phyloP scores from a whole-genome alignment of 345 rosid species.

The Salix viminalis region DNA sequence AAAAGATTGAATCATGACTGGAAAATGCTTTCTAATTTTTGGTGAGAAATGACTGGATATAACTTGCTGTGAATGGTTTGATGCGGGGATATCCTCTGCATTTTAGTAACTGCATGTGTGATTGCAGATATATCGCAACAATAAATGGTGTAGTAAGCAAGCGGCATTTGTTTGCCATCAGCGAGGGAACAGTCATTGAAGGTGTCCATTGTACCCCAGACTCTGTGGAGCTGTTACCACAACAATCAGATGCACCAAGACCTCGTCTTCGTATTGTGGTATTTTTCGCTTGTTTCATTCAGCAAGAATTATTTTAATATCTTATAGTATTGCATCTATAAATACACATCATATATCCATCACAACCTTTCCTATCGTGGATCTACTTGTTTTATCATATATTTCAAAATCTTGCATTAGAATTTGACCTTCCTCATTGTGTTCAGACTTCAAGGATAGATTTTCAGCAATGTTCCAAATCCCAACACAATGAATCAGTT shows the following conservation, averaged over 20 bases:
- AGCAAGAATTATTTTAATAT: neutral
- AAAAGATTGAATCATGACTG: neutral
- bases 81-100: neutral
- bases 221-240: slow-evolving; percentile 77
- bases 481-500: neutral
- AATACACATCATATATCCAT: neutral
- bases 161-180: slow-evolving; percentile 61
- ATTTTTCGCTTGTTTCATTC: slow-evolving; percentile 16
- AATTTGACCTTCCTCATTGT: neutral
- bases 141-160: slow-evolving; percentile 63
- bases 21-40: neutral
- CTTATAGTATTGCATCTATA: neutral
- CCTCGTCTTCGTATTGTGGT: slow-evolving; percentile 88
- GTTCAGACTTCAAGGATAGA: neutral
- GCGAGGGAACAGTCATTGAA: slow-evolving; percentile 68
- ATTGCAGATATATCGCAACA: slow-evolving; percentile 71
- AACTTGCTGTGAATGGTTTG: neutral
- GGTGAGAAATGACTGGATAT: neutral
- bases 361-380: neutral
- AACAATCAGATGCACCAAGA: slow-evolving; percentile 62
- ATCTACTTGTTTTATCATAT: neutral
- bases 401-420: neutral
- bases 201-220: slow-evolving; percentile 83
- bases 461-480: neutral
- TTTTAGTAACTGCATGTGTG: neutral